Evolutionary conservation across 495 filamentous ascomycete species (phyloP), one percentile per base, ranked within the genome.

Genomic region (Melanomma pulvis-pyrius): DNA sequence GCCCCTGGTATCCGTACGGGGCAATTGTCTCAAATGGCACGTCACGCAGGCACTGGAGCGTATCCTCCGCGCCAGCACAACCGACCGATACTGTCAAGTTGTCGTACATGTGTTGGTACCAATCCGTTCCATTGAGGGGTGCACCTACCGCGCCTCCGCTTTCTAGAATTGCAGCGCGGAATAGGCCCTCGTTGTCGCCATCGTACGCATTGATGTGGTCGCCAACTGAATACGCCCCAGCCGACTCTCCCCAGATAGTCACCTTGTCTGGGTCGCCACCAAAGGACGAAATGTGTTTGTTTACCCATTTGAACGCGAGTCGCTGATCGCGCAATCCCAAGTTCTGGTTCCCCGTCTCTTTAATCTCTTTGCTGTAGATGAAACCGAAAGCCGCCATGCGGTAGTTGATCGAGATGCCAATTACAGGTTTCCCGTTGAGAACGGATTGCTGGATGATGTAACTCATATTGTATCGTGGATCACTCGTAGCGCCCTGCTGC

Each of bases 121-220:
- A 77, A 30, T 87, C 82, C 0, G 88, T 82, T 3, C 88, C 87
- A 0, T 84, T 74, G 13, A 25, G 17, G 2, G 48, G 22, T 25
- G 21, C 48, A 9, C 21, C 48, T 4, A 29, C 26, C 3, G 87
- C 77, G 64, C 79, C 82, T 11, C 89, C 89, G 1, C 85, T 89
- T 74, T 90, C 79, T 87, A 91, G 88, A 53, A 89, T 90, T 24
- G 78, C 88, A 21, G 77, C 87, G 39, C 83, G 84, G 82, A 91
- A 91, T 0, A 90, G 79, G 0, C 48, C 48, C 48, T 26, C 22
- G 8, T 9, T 51, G 15, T 51, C 48, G 19, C 48, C 48, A 29
- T 29, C 48, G 24, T 51, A 25, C 8, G 48, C 21, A 29, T 25
- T 25, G 30, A 57, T 28, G 49, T 32, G 47, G 82, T 81, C 60